Percentiles rank a stretch among this genome's conserved stretches.
These are phyloP conservation scores for Exserohilum rostratum DNA, from an alignment of 2,329 filamentous ascomycete genomes.

Conservation along the genomic window DNA sequence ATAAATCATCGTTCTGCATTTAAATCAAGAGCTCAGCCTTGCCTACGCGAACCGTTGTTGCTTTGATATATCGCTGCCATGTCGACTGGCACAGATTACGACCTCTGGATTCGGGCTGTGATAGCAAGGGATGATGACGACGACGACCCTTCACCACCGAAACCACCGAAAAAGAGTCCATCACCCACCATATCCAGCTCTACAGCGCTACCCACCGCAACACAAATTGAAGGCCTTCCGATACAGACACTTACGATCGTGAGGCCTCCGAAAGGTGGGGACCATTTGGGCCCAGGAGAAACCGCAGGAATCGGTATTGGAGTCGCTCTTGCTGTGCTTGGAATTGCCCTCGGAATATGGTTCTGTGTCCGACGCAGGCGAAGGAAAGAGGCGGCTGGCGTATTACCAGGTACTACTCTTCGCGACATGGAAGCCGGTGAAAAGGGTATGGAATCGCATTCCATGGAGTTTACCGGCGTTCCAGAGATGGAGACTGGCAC, in stretches of 20 bases:
- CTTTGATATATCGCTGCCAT: no score
- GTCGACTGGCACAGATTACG: not conserved
- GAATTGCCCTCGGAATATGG: slow-evolving; percentile 19
- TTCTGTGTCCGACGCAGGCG: slow-evolving; percentile 18
- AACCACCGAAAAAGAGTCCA: not conserved
- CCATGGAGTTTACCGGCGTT: not conserved
- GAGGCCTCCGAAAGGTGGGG: not conserved
- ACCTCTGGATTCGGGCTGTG: not conserved
- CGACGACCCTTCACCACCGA: slow-evolving; percentile 8
- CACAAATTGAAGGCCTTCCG: not conserved
- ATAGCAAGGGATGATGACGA: slow-evolving; percentile 20
- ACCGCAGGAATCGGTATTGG: slow-evolving; percentile 26
- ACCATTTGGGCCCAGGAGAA: slow-evolving; percentile 16
- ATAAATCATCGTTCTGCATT: no score
- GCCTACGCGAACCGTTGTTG: no score
- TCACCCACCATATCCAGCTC: not conserved
- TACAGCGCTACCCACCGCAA: not conserved
- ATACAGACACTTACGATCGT: not conserved
- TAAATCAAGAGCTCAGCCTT: no score
- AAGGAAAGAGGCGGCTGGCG: slow-evolving; percentile 2
- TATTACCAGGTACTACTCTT: not conserved
- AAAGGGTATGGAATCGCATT: not conserved
- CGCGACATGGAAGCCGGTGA: slow-evolving; percentile 21
- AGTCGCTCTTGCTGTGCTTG: slow-evolving; percentile 17
- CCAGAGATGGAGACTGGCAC: slow-evolving; percentile 7